Evolutionary conservation across 108 stramenopile genomes (phyloP).

Genomic region (Pseudonitzschia pungens): DNA sequence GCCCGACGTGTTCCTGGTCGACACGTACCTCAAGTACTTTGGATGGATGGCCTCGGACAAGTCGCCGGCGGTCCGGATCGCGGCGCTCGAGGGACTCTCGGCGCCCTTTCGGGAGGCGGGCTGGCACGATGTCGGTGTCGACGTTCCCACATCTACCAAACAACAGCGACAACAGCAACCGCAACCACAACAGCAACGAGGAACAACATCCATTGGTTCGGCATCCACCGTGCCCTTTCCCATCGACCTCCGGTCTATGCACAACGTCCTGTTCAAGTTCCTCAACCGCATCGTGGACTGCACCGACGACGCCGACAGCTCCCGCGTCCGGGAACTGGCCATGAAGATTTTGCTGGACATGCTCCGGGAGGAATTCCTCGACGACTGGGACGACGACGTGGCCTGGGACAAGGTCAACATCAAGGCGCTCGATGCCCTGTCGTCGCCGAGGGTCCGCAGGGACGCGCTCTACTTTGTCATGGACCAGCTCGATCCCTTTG

Average conservation of each 20-base stretch:
- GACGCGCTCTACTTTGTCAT: slow-evolving; percentile 80
- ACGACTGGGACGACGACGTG: slow-evolving; percentile 76
- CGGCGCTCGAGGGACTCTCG: slow-evolving; percentile 60
- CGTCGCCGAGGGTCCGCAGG: slow-evolving; percentile 53
- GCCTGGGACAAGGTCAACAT: slow-evolving; percentile 78
- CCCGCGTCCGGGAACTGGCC: slow-evolving; percentile 72
- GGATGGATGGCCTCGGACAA: slow-evolving; percentile 89
- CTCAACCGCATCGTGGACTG: slow-evolving; percentile 63
- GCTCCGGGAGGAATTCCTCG: slow-evolving; percentile 68
- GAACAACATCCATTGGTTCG: too few relatives aligned
- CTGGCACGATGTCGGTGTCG: background rate
- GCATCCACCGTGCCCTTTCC: slow-evolving; percentile 38
- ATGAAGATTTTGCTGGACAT: slow-evolving; percentile 64
- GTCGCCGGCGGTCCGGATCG: slow-evolving; percentile 56
- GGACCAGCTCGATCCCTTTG: slow-evolving; percentile 87
- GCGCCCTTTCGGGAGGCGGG: slow-evolving; percentile 57
- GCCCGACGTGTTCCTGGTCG: slow-evolving; percentile 75
- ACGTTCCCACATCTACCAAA: background rate
- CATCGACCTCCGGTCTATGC: slow-evolving; percentile 58
- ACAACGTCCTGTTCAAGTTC: slow-evolving; percentile 73
- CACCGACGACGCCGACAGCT: slow-evolving; percentile 35
- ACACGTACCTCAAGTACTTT: slow-evolving; percentile 89
- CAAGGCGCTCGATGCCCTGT: slow-evolving; percentile 60
- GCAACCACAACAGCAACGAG: background rate
- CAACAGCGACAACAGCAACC: background rate